Base-by-base conservation (phyloP, 495 filamentous ascomycete genomes). In the Trichoderma erinaceum region DNA sequence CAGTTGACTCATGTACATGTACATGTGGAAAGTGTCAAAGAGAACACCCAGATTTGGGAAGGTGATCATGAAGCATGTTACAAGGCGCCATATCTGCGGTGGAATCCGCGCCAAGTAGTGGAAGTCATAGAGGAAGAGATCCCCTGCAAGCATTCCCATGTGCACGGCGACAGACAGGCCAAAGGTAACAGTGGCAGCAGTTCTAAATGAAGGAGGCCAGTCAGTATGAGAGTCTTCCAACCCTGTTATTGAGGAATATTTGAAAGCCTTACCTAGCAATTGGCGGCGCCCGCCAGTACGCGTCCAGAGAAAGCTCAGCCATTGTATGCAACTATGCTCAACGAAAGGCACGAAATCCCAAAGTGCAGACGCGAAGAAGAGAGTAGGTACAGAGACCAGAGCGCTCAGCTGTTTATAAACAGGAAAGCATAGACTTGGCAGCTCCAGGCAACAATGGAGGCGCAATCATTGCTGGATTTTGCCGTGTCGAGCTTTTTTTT, bases 21-120 rank as follows among this genome's bases (percentile, higher is more conserved):
- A 83, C 50, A 78, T 71, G 73, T 93, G 90, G 78, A 92, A 95
- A 32, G 93, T 88, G 78, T 97, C 92, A 73, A 96, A 81, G 44
- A 97, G 68, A 63, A 97, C 89, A 61, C 75, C 76, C 65, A 94
- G 72, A 41, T 84, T 68, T 18, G 82, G 79, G 41, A 86, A 82
- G 15, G 89, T 93, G 67, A 96, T 75, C 46, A 93, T 76, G 78
- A 96, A 97, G 50, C 84, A 79, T 13, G 91, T 89, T 44, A 87
- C 76, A 2, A 92, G 72, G 66, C 79, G 78, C 75, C 81, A 82
- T 69, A 83, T 73, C 69, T 78, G 73, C 64, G 92, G 92, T 38
- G 86, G 84, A 63, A 90, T 73, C 68, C 81, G 83, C 75, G 89
- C 84, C 18, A 94, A 73, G 68, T 75, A 73, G 66, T 79, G 73